Conservation (phyloP, 2,329 filamentous ascomycete genomes). For the Dactylellina cionopaga region DNA sequence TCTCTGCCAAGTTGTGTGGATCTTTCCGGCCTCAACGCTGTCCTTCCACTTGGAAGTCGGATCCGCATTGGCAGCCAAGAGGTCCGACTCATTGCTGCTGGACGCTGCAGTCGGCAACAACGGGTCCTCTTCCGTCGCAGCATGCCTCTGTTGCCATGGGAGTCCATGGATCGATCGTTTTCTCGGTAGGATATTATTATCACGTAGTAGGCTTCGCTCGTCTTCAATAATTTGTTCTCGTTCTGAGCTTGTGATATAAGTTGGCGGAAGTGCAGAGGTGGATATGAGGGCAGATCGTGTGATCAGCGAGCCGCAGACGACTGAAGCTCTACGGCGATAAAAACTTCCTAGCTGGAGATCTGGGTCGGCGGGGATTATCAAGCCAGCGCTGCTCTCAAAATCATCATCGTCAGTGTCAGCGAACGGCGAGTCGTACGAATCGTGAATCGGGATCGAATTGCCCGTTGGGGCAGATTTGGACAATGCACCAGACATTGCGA, state of each 20-base stretch:
- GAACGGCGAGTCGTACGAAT: constrained; percentile 36
- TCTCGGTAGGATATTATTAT: constrained; percentile 73
- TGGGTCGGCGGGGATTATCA: constrained; percentile 31
- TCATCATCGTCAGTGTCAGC: constrained; percentile 45
- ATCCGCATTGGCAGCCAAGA: constrained; percentile 60
- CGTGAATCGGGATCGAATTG: constrained; percentile 28
- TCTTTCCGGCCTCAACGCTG: constrained; percentile 80
- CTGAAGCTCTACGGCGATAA: constrained; percentile 47
- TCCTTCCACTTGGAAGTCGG: constrained; percentile 80
- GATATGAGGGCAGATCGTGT: constrained; percentile 54
- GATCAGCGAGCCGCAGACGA: constrained; percentile 54
- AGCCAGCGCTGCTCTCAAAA: constrained; percentile 21
- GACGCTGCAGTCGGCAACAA: constrained; percentile 30
- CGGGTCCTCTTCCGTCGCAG: constrained; percentile 61
- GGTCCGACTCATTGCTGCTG: constrained; percentile 24
- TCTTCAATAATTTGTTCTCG: constrained; percentile 68
- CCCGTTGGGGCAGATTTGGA: constrained; percentile 45
- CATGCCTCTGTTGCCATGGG: constrained; percentile 64
- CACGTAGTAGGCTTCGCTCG: constrained; percentile 71
- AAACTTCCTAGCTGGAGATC: constrained; percentile 50
- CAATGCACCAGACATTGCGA: constrained; percentile 33
- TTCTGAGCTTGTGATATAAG: constrained; percentile 67
- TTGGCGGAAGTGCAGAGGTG: constrained; percentile 51
- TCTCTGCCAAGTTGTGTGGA: constrained; percentile 89
- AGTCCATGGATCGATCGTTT: constrained; percentile 64